These are phyloP conservation scores for Solanum rostratum DNA, from an alignment of 257 asterid species.

Conservation along the genomic window DNA sequence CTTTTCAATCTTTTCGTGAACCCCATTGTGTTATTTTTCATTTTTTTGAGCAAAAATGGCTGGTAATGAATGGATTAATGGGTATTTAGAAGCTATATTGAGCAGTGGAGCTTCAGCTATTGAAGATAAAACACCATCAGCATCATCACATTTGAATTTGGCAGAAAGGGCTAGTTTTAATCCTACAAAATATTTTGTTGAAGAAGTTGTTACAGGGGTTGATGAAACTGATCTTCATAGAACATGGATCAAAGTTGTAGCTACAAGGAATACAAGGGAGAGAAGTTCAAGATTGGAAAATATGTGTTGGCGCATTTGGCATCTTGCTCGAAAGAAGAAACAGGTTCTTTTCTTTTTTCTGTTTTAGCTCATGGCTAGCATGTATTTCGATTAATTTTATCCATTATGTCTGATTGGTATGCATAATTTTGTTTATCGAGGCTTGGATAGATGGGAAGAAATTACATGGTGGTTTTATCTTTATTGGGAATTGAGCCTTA, in stretches of 20 bases:
- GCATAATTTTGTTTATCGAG: neutral
- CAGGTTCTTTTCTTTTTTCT: conserved; percentile 26
- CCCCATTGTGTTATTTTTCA: neutral
- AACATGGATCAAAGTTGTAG: conserved; percentile 84
- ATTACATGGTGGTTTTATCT: neutral
- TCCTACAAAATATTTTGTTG: conserved; percentile 74
- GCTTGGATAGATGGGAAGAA: neutral
- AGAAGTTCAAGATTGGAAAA: conserved; percentile 70
- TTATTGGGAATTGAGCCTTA: neutral
- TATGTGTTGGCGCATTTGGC: conserved; percentile 97
- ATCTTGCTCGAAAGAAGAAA: conserved; percentile 67
- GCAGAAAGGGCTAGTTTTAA: conserved; percentile 31
- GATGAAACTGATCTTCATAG: conserved; percentile 74
- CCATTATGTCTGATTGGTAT: neutral
- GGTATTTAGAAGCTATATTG: conserved; percentile 80
- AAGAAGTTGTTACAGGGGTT: conserved; percentile 70
- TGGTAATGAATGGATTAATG: conserved; percentile 91
- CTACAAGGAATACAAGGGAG: conserved; percentile 61
- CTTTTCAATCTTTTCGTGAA: neutral
- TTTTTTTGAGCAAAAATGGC: conserved; percentile 30
- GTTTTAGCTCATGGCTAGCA: neutral
- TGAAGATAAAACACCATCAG: conserved; percentile 12
- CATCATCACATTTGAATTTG: neutral
- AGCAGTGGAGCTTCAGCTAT: conserved; percentile 59
- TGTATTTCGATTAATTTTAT: neutral